Conservation (phyloP, 1,284 basidiomycete genomes). For the Ganoderma meredithae region DNA sequence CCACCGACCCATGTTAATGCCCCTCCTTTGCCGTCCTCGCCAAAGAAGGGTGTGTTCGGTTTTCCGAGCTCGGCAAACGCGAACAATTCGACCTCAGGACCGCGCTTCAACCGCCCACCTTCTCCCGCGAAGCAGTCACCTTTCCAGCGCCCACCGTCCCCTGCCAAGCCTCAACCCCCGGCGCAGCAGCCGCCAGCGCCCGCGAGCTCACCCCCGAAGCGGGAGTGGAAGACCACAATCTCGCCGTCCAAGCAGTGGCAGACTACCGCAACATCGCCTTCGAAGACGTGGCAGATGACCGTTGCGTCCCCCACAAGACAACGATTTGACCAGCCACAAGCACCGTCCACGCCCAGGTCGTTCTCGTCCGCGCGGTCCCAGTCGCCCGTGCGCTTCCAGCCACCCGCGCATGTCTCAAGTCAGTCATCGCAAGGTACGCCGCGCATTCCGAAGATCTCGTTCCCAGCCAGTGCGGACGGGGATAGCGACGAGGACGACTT, state of each 20-base stretch:
- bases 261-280: conserved; percentile 15
- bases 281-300: conserved; percentile 11
- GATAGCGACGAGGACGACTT: conserved; percentile 36
- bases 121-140: conserved; percentile 20
- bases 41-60: conserved; percentile 22
- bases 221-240: neutral
- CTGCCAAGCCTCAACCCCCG: conserved; percentile 13
- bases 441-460: conserved; percentile 42
- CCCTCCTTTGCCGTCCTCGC: conserved; percentile 16
- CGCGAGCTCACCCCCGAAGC: neutral
- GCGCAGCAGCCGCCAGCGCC: conserved; percentile 7
- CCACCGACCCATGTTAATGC: conserved; percentile 21
- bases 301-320: neutral
- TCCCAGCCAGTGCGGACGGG: conserved; percentile 40
- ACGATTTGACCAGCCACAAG: neutral
- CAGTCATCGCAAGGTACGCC: conserved; percentile 19
- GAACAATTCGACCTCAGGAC: neutral
- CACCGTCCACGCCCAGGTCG: neutral
- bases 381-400: conserved; percentile 22
- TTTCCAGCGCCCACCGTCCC: conserved; percentile 10
- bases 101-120: conserved; percentile 9
- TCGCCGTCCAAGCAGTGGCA: neutral
- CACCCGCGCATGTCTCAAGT: neutral
- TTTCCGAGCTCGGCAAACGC: conserved; percentile 12
- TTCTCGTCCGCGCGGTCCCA: conserved; percentile 12